Base-by-base conservation (phyloP, 2,329 filamentous ascomycete species). In the Epichloe coenophiala region DNA sequence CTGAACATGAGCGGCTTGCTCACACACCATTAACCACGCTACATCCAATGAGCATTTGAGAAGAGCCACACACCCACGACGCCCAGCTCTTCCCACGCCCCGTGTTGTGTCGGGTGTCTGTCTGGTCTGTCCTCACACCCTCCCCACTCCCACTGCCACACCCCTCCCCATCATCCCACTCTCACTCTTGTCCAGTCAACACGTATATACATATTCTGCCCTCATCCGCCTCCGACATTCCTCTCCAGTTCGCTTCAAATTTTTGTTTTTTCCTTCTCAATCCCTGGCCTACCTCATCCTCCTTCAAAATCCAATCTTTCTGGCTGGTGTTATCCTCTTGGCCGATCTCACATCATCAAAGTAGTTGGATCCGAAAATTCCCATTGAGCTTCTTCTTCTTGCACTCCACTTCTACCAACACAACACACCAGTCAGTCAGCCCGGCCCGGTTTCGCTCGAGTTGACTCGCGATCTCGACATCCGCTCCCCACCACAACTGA, bases 161-260 rank as follows among this genome's bases (percentile, higher is more conserved):
- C 33, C 43, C 27, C 17, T 17, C 36, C 36, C 35, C 37, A 41
- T 47, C 23, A 27, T 27, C 23, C 23, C 23, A 27, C 23, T 27
- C 23, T 27, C 23, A 23, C 6, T 7, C 17, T 2, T 23, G 23
- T 23, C 23, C 6, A 23, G 23, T 23, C 6, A 23, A 6, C 23
- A 23, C 23, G 23, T 47, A 50, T 41, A 49, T 59, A 59, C 56
- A 58, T 59, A 41, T 47, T 51, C 48, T 54, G 54, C 58, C 57
- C 56, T 57, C 56, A 47, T 56, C 52, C 46, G 48, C 44, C 41
- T 47, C 39, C 42, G 49, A 44, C 42, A 27, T 21, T 38, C 31
- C 50, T 45, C 42, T 23, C 33, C 51, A 33, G n/a, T 31, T 50
- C 33, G 38, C 52, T 41, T 46, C 47, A 12, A 38, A 38, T 43